These are phyloP conservation scores for Ceriops decandra DNA, from an alignment of 345 rosid species.

Conservation along the genomic window DNA sequence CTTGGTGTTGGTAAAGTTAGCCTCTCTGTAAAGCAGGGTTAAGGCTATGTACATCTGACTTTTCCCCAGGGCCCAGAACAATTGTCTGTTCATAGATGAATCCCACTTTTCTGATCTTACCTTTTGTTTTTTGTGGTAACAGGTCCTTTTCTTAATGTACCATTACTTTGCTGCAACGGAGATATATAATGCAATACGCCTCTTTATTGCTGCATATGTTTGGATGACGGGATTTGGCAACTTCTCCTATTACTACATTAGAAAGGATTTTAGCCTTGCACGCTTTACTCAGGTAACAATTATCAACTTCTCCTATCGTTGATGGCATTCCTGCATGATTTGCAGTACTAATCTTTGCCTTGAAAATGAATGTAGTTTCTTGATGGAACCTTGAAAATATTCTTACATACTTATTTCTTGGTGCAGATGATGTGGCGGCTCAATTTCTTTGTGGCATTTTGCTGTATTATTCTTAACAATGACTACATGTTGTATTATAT, in stretches of 20 bases:
- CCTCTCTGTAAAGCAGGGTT: no score
- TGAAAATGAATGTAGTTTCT: background rate
- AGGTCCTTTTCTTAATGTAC: conserved; percentile 95
- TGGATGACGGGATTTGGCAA: conserved; percentile 99
- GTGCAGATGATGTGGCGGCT: conserved; percentile 99
- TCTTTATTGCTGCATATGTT: conserved; percentile 96
- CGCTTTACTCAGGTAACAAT: conserved; percentile 81
- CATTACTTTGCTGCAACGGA: conserved; percentile 97
- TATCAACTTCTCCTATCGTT: background rate
- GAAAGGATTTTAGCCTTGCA: conserved; percentile 91
- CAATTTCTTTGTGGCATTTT: conserved; percentile 82
- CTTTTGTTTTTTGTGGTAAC: conserved; percentile 15
- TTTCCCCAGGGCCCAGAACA: background rate
- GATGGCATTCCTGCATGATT: conserved; percentile 7
- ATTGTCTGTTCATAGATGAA: background rate
- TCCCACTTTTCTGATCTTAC: background rate
- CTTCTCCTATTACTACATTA: conserved; percentile 89
- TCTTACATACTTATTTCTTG: conserved; percentile 23
- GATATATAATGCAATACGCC: conserved; percentile 88
- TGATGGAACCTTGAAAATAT: conserved; percentile 2
- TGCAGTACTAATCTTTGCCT: background rate
- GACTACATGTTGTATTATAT: conserved; percentile 93
- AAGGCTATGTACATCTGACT: background rate
- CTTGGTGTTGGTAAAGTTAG: no score
- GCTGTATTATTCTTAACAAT: conserved; percentile 88